A percentile compares a stretch with the other conserved stretches of the same genome.
These are phyloP conservation scores for Phytophthora lateralis DNA, from an alignment of 352 stramenopile species.

Conservation along the genomic window DNA sequence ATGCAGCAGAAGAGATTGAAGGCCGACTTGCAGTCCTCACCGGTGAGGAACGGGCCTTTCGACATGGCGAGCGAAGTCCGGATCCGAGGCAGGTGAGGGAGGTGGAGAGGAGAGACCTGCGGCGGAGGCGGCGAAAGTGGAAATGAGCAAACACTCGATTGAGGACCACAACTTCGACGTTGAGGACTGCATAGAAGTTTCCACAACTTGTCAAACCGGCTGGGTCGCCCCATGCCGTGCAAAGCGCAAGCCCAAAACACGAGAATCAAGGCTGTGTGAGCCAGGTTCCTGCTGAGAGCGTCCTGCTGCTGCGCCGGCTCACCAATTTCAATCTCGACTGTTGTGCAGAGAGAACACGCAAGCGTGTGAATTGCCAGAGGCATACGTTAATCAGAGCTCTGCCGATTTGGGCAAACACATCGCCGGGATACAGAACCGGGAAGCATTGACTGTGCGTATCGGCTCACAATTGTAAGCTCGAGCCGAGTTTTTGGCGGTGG, in stretches of 20 bases:
- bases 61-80: conserved; percentile 19
- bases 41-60: conserved; percentile 50
- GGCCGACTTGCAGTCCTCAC: conserved; percentile 58
- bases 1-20: conserved; percentile 75
- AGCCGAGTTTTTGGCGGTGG: neutral
- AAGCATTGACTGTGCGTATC: conserved; percentile 13
- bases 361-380: conserved; percentile 13
- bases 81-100: conserved; percentile 7
- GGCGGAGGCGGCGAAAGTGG: conserved; percentile 22
- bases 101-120: conserved; percentile 13
- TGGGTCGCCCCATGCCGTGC: conserved; percentile 20
- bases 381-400: conserved; percentile 18
- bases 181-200: conserved; percentile 18
- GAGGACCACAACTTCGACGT: conserved; percentile 30
- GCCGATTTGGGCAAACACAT: conserved; percentile 11
- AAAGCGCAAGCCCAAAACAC: conserved; percentile 14
- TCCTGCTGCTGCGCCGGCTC: conserved; percentile 13
- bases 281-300: conserved; percentile 1
- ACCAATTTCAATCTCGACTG: conserved; percentile 1
- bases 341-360: neutral
- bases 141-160: conserved; percentile 14
- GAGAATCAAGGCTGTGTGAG: conserved; percentile 14
- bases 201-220: conserved; percentile 24
- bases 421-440: conserved; percentile 13
- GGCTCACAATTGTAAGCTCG: neutral